Evolutionary conservation across 139 green algal species (phyloP).

Genomic region (Chlorella vulgaris): DNA sequence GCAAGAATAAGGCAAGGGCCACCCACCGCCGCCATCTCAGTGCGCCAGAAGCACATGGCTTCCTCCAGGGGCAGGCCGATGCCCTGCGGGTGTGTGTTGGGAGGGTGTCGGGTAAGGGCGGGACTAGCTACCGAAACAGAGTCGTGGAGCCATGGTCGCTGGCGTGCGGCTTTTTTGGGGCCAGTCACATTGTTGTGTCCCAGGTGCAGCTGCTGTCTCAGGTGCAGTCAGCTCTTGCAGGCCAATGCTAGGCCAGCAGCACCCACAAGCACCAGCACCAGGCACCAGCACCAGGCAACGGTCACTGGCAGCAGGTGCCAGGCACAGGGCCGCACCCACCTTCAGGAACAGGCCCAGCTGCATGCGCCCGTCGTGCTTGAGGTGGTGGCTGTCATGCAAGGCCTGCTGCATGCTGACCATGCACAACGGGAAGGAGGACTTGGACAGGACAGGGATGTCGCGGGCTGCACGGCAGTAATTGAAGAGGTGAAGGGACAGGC

Average conservation of each 20-base stretch:
- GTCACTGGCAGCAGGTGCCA: background rate
- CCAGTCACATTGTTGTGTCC: too few species aligned
- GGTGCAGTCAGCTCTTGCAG: too few species aligned
- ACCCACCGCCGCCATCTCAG: constrained; percentile 62
- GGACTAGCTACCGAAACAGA: too few species aligned
- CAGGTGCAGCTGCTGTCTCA: too few species aligned
- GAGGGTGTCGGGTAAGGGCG: too few species aligned
- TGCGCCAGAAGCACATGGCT: constrained; percentile 92
- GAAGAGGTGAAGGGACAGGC: background rate
- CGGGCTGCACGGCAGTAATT: constrained; percentile 42
- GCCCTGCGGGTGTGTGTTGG: constrained; percentile 67
- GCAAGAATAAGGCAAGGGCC: too few species aligned
- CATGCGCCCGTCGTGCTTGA: constrained; percentile 89
- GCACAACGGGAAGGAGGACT: constrained; percentile 86
- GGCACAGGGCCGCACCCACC: too few species aligned
- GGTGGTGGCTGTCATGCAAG: constrained; percentile 80
- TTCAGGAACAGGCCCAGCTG: constrained; percentile 98
- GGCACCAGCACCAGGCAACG: background rate
- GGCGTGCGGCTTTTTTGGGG: too few species aligned
- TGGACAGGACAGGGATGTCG: constrained; percentile 56
- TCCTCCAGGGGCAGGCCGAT: constrained; percentile 92
- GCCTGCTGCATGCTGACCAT: constrained; percentile 63
- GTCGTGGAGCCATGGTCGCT: too few species aligned
- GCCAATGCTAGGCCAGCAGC: too few species aligned
- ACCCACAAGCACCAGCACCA: background rate